Base-by-base conservation (phyloP, 2,329 filamentous ascomycete genomes). In the Diaporthe ilicicola region DNA sequence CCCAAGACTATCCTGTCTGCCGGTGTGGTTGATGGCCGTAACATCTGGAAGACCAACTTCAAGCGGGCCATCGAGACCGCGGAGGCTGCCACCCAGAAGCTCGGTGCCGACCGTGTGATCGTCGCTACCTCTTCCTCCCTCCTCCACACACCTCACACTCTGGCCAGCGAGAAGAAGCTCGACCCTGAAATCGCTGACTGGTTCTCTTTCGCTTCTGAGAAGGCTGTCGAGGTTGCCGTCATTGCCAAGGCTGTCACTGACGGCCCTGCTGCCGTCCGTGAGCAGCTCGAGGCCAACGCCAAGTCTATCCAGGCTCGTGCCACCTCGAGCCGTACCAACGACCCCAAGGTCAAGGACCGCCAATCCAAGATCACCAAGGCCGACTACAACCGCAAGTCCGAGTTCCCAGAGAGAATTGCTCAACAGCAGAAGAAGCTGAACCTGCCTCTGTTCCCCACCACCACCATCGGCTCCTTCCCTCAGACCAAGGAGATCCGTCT, bases 41-140 rank as follows among this genome's bases (percentile, higher is more conserved):
- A 99, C 90, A 98, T 99, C 89, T 99, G 96, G 96, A 99, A 99
- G 93, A 98, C 94, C 86, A 97, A 98, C 92, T 93, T 98, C 87
- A 93, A 97, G 90, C 91, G 90, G 79, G 94, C 96, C 80, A 97
- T 99, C 76, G 95, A 96, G 88, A 90, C 87, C 75, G 92, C 96
- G 73, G 94, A 98, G 90, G 87, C 90, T 72, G 96, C 95, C 75
- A 87, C 98, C 79, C 94, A 98, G 88, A 90, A 97, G 88, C 91
- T 99, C 74, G 95, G 96, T 86, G 95, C 97, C 89, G 95, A 98
- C 77, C 94, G 96, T 81, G 95, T 99, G 83, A 93, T 99, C 77
- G 94, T 97, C 77, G 93, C 96, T 81, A 98, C 95, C 77, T 98
- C 96, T 80, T 96, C 93, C 88, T 98, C 96, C 77, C 94, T 99